phyloP scores from a whole-genome alignment of 768 basidiomycete species.

The Porpolomopsis calyptriformis region DNA sequence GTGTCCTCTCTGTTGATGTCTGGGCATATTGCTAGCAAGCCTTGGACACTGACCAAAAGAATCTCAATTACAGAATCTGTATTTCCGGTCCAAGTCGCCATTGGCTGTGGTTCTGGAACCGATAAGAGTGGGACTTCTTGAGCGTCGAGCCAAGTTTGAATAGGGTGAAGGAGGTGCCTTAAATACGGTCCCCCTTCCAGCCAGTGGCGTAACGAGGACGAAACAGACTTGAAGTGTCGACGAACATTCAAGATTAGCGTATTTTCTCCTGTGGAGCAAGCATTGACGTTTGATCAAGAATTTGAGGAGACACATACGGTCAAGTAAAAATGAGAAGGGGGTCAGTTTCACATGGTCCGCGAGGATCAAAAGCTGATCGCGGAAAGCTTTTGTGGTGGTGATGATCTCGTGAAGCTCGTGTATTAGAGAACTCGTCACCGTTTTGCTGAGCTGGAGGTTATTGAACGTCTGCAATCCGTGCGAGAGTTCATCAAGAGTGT shows the following conservation, averaged over 20 bases:
- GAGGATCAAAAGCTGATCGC: conserved; percentile 14
- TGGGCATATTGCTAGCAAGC: conserved; percentile 35
- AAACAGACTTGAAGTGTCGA: conserved; percentile 14
- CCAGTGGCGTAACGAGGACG: conserved; percentile 18
- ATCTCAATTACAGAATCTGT: conserved; percentile 43
- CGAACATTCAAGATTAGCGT: conserved; percentile 19
- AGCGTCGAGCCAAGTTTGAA: conserved; percentile 20
- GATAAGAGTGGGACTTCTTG: conserved; percentile 1
- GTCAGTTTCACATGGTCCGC: conserved; percentile 17
- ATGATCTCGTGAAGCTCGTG: conserved; percentile 18
- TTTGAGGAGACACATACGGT: conserved; percentile 20
- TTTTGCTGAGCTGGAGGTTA: conserved; percentile 20
- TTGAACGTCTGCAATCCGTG: conserved; percentile 25
- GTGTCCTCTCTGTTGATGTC: conserved; percentile 18
- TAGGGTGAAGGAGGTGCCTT: conserved; percentile 24
- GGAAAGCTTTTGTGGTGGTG: conserved; percentile 18
- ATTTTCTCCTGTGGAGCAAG: conserved; percentile 28
- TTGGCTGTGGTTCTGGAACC: background rate
- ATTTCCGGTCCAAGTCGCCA: conserved; percentile 9
- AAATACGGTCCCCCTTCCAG: conserved; percentile 18
- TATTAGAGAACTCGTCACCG: conserved; percentile 16
- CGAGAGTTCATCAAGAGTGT: conserved; percentile 29
- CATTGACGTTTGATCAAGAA: background rate
- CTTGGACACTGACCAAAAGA: conserved; percentile 58
- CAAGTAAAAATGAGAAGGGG: conserved; percentile 24